Evolutionary conservation across 2,329 filamentous ascomycete genomes (phyloP), one percentile per base, ranked within the genome.

Genomic region (Trichoderma endophyticum): DNA sequence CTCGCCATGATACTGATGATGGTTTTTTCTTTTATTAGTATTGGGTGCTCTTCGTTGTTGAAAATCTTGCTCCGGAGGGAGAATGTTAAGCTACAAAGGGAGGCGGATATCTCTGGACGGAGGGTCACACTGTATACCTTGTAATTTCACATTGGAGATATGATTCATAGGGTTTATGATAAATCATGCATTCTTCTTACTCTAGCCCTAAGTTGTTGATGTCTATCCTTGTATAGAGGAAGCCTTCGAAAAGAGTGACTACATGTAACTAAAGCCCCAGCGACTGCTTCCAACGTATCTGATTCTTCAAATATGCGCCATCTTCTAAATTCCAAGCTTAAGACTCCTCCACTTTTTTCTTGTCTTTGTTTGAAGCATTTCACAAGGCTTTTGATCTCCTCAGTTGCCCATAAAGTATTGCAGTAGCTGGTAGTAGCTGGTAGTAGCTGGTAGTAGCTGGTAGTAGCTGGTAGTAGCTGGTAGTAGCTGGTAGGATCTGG

Each of bases 1-100:
- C 81, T 81, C 48, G 82, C 82, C 24, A 81, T 84, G 78, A 69
- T 69, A 32, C 9, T 69, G 12, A 69, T 69, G 65, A 69, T 69
- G 65, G 56, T 61, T 3, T 69, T 69, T 51, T 69, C 65, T 9
- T 61, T 69, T 15, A 69, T 69, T 32, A 69, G 65, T 21, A 69
- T 69, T 61, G 65, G 24, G 9, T 69, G 36, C 18, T 43, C 56
- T 34, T 26, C 36, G 14, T 26, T 69, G 34, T 4, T 69, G 4
- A 69, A 69, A 12, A 18, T 48, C 24, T 34, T 69, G 36, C 65
- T 69, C 26, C 65, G 65, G 14, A 69, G 36, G 32, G 65, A 48
- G 34, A 69, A 69, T 43, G 56, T 48, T 7, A 69, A 69, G 21
- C 8, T 69, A 24, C 21, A 34, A 26, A 60, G 36, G 21, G 65